Evolutionary conservation across 2,329 filamentous ascomycete species (phyloP).

Genomic region (Polytolypa hystricis): DNA sequence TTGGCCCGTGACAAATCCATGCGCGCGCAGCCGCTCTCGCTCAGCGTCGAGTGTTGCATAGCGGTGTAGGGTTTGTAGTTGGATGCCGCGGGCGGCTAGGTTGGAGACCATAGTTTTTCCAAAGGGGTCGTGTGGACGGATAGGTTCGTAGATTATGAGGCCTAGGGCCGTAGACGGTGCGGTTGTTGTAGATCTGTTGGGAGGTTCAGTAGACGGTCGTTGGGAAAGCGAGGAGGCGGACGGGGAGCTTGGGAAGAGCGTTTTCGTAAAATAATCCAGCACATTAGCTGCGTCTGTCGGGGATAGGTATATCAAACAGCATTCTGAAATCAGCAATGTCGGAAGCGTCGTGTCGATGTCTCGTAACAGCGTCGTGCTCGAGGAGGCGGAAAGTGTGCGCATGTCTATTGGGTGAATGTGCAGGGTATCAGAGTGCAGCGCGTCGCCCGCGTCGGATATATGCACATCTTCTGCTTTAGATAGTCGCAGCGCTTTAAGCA

Average conservation of each 20-base stretch:
- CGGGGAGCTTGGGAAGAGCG: constrained; percentile 26
- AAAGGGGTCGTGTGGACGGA: constrained; percentile 73
- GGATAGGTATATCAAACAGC: constrained; percentile 83
- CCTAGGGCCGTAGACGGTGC: constrained; percentile 39
- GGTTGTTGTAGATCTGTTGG: constrained; percentile 3
- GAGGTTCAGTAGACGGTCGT: constrained; percentile 29
- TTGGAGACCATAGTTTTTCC: constrained; percentile 89
- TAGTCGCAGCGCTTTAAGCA: constrained; percentile 23
- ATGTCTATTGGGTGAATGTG: constrained; percentile 59
- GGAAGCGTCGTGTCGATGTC: constrained; percentile 51
- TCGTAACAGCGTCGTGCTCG: constrained; percentile 22
- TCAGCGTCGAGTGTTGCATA: constrained; percentile 63
- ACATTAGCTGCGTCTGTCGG: constrained; percentile 52
- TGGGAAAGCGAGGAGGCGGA: no score
- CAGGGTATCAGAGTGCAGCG: constrained; percentile 37
- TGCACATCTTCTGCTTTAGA: constrained; percentile 19
- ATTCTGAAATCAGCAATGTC: constrained; percentile 84
- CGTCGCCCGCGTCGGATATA: constrained; percentile 29
- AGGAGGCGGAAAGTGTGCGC: constrained; percentile 41
- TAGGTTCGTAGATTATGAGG: constrained; percentile 78
- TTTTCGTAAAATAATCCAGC: constrained; percentile 52
- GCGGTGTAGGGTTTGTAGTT: constrained; percentile 66
- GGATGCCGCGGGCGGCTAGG: constrained; percentile 67
- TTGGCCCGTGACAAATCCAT: constrained; percentile 52
- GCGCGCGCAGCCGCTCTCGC: constrained; percentile 50